Evolutionary conservation across 768 basidiomycete species (phyloP), one percentile per base, ranked within the genome.

Genomic region (Xerocomellus intermedius): DNA sequence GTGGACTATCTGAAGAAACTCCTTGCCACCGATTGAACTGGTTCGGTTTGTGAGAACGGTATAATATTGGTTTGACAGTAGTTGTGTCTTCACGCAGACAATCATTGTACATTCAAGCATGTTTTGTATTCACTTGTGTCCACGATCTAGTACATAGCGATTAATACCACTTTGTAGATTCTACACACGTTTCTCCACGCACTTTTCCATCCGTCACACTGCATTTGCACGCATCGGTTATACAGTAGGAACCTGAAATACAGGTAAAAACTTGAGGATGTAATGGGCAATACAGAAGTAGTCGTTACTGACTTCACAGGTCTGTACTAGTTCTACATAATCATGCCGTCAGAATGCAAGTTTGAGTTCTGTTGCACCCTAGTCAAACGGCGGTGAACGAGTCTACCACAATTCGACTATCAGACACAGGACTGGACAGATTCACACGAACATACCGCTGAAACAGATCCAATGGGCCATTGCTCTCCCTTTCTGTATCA

Each of bases 1-100:
- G 78, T 82, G 41, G 87, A 89, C 47, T 90, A 86, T 71, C 71
- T 90, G 60, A 86, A 86, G 72, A 84, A 81, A 64, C 71, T 88
- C 28, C 85, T 89, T 57, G 66, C 66, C 36, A 60, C 66, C 0
- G 69, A 72, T 48, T 70, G 61, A 70, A 59, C 61, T 60, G 54
- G 58, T 56, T 64, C 30, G 52, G 38, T 52, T 61, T 61, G 44
- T 50, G 50, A 51, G 22, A 28, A 13, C 41, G 14, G 28, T 57
- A 43, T 47, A 30, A 43, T 42, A 53, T 47, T 38, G 41, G 19
- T 32, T 63, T 22, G 48, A 21, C 21, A 43, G 21, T 21, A 50
- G 17, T 54, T 24, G 36, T 39, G 36, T 49, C 14, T 61, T 51
- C 42, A 47, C 43, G 48, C 44, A 44, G 48, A 56, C 50, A 33